phyloP scores from a whole-genome alignment of 2,329 filamentous ascomycete genomes.

The Lasiodiplodia theobromae region DNA sequence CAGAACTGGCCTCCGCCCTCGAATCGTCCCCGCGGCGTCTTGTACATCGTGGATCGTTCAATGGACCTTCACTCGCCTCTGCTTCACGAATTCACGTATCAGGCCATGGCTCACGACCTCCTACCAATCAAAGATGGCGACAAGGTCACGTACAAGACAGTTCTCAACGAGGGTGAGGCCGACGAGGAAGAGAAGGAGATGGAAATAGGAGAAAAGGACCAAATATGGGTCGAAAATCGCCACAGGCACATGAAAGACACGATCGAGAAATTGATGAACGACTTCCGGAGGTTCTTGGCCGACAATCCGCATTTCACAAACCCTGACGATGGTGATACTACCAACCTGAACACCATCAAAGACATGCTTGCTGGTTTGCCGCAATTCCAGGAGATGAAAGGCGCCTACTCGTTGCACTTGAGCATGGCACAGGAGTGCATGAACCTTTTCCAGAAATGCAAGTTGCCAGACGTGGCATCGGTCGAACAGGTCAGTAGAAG shows the following conservation, averaged over 20 bases:
- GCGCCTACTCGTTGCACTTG: constrained; percentile 90
- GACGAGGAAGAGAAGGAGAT: constrained; percentile 85
- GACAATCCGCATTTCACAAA: constrained; percentile 93
- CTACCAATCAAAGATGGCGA: constrained; percentile 87
- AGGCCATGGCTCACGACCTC: constrained; percentile 96
- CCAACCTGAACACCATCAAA: constrained; percentile 87
- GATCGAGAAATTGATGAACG: constrained; percentile 88
- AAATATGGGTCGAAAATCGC: constrained; percentile 92
- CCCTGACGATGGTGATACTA: constrained; percentile 69
- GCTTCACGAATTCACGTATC: constrained; percentile 96
- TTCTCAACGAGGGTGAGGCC: constrained; percentile 74
- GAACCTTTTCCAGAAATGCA: constrained; percentile 86
- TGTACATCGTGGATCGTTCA: constrained; percentile 88
- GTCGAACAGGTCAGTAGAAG: constrained; percentile 72
- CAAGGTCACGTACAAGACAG: constrained; percentile 84
- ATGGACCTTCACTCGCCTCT: constrained; percentile 91
- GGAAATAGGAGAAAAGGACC: constrained; percentile 89
- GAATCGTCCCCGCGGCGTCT: constrained; percentile 77
- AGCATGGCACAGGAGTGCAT: constrained; percentile 98
- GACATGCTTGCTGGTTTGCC: constrained; percentile 96
- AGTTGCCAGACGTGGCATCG: constrained; percentile 84
- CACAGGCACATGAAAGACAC: constrained; percentile 98
- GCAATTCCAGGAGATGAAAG: constrained; percentile 95
- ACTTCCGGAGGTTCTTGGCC: constrained; percentile 90
- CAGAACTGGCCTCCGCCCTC: constrained; percentile 83